Conservation (phyloP, 805 yeast genomes). For the Wilhelminamyces savonicus region DNA sequence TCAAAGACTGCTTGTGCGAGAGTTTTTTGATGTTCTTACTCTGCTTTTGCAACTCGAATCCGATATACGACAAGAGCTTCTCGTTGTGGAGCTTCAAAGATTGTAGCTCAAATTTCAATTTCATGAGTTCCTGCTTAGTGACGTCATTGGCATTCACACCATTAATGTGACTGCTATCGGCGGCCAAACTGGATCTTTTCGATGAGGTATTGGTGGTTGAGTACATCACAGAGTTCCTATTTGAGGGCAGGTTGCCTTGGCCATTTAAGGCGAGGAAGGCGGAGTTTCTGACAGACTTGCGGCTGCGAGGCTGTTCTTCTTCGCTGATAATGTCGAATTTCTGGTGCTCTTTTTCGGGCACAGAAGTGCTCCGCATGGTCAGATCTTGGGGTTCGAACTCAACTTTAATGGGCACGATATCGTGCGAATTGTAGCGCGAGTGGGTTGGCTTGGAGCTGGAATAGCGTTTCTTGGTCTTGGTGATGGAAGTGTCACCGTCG, state of each 20-base stretch:
- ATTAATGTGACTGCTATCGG: constrained; percentile 17
- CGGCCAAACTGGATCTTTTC: constrained; percentile 23
- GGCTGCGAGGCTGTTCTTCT: constrained; percentile 1
- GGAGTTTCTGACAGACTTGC: constrained; percentile 11
- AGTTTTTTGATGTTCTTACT: constrained; percentile 35
- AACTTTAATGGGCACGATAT: constrained; percentile 35
- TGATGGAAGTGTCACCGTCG: constrained; percentile 10
- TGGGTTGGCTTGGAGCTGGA: constrained; percentile 27
- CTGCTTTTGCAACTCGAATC: constrained; percentile 48
- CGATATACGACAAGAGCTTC: constrained; percentile 50
- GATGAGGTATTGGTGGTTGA: constrained; percentile 19
- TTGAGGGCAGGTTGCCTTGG: constrained; percentile 6
- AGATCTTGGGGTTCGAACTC: constrained; percentile 29
- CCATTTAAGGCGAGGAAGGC: constrained; percentile 28
- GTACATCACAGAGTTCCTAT: constrained; percentile 6
- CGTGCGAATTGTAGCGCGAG: constrained; percentile 36
- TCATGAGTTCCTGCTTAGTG: constrained; percentile 43
- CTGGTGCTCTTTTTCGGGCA: constrained; percentile 17
- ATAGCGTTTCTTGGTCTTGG: constrained; percentile 15
- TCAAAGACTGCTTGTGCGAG: constrained; percentile 29
- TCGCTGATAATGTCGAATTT: constrained; percentile 9
- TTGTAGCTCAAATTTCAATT: constrained; percentile 46
- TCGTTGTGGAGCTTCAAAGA: constrained; percentile 51
- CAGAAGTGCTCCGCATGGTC: constrained; percentile 19
- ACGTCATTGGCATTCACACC: constrained; percentile 16